Conservation (phyloP, 768 basidiomycete species). For the Xerocomus spinulosus region DNA sequence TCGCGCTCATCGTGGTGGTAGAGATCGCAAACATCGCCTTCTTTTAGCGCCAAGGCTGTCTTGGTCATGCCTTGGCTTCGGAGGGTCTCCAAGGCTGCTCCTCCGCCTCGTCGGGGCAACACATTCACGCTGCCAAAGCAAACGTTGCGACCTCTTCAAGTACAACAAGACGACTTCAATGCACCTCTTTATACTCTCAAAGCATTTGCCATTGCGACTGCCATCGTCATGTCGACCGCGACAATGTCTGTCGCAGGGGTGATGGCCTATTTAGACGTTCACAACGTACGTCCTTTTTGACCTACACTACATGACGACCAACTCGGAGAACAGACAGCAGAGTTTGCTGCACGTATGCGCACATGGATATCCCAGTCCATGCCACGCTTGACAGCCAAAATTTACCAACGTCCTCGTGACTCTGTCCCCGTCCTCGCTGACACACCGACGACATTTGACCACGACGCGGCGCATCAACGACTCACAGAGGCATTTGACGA, state of each 20-base stretch:
- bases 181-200: slow-evolving; percentile 53
- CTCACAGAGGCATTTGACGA: slow-evolving; percentile 53
- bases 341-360: slow-evolving; percentile 60
- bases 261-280: slow-evolving; percentile 48
- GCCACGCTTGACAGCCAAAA: slow-evolving; percentile 47
- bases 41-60: not conserved
- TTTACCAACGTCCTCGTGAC: slow-evolving; percentile 42
- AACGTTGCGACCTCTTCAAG: no score
- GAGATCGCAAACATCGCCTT: not conserved
- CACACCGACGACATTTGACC: slow-evolving; percentile 9
- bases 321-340: slow-evolving; percentile 42
- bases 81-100: not conserved
- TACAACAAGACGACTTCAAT: slow-evolving; percentile 37
- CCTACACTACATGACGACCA: no score
- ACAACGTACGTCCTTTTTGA: slow-evolving; percentile 52
- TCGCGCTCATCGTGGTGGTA: slow-evolving; percentile 11
- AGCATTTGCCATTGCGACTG: slow-evolving; percentile 63
- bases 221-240: slow-evolving; percentile 49
- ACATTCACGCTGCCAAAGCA: no score
- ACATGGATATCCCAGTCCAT: slow-evolving; percentile 40
- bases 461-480: slow-evolving; percentile 46
- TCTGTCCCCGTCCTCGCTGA: not conserved
- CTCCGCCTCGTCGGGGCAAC: not conserved
- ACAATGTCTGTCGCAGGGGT: slow-evolving; percentile 44
- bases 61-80: not conserved